Evolutionary conservation across 2,329 filamentous ascomycete species (phyloP).

Genomic region (Fusarium sp.): DNA sequence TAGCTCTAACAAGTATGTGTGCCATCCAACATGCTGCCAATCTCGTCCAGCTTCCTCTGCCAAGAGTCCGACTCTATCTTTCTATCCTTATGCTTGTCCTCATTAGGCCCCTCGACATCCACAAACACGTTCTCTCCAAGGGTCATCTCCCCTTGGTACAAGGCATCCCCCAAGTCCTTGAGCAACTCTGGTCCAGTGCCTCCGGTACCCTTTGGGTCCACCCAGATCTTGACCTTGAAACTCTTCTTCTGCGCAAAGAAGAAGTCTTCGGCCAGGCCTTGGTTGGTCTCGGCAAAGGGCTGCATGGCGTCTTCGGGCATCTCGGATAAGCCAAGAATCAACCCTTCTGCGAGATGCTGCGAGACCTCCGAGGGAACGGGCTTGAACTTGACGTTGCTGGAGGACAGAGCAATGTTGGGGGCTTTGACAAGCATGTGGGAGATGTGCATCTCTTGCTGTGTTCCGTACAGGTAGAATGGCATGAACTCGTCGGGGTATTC

Average conservation of each 20-base stretch:
- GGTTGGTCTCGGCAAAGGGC: slow-evolving; percentile 46
- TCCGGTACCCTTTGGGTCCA: slow-evolving; percentile 13
- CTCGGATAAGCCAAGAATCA: slow-evolving; percentile 47
- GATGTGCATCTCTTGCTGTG: slow-evolving; percentile 49
- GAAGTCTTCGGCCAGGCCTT: slow-evolving; percentile 16
- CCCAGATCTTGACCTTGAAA: slow-evolving; percentile 26
- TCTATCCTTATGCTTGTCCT: slow-evolving; percentile 24
- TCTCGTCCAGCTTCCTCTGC: slow-evolving; percentile 37
- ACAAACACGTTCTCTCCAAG: slow-evolving; percentile 35
- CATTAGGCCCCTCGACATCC: slow-evolving; percentile 35
- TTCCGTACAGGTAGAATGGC: slow-evolving; percentile 58
- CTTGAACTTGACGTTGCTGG: slow-evolving; percentile 33
- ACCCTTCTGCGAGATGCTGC: slow-evolving; percentile 10
- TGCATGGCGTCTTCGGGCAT: slow-evolving; percentile 52
- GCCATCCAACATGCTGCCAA: slow-evolving; percentile 37
- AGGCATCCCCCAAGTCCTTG: background rate
- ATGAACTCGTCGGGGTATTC: slow-evolving; percentile 50
- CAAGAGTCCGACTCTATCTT: slow-evolving; percentile 30
- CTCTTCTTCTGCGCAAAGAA: slow-evolving; percentile 15
- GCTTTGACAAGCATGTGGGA: slow-evolving; percentile 55
- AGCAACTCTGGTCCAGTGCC: slow-evolving; percentile 19
- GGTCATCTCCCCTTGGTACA: slow-evolving; percentile 18
- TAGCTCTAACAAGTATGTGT: slow-evolving; percentile 1
- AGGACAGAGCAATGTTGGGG: slow-evolving; percentile 52
- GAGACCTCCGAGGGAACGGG: slow-evolving; percentile 16